Conservation (phyloP, 202 grass and related monocot genomes). For the Hordeum pubiflorum region DNA sequence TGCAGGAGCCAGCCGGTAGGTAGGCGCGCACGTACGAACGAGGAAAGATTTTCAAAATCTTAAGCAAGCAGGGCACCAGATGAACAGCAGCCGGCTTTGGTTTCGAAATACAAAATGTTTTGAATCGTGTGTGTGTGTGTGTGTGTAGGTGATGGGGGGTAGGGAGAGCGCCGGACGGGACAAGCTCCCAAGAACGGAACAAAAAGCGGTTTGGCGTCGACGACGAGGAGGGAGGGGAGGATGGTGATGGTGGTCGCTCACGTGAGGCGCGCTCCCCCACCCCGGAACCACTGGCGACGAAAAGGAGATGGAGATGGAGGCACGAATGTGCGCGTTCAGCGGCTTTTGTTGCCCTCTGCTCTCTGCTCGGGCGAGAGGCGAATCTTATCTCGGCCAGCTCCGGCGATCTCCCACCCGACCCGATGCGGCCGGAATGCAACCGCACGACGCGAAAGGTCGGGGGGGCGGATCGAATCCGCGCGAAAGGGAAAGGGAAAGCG, state of each 20-base stretch:
- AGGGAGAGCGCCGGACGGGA: not conserved
- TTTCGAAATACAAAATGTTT: slow-evolving; percentile 4
- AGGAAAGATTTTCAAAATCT: not conserved
- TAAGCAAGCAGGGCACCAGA: not conserved
- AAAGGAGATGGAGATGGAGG: not conserved
- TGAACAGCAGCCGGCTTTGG: not conserved
- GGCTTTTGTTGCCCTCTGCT: not conserved
- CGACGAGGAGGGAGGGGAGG: not conserved
- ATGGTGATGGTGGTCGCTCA: slow-evolving; percentile 11
- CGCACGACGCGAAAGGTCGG: slow-evolving; percentile 24
- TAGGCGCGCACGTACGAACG: not conserved
- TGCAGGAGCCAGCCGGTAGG: not conserved
- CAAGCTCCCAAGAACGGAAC: slow-evolving; percentile 22
- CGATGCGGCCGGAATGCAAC: not conserved
- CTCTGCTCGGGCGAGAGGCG: not conserved
- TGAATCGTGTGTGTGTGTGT: not conserved
- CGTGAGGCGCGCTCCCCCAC: slow-evolving; percentile 32
- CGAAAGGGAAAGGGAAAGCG: slow-evolving; percentile 28
- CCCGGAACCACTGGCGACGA: not conserved
- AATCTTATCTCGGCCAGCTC: not conserved
- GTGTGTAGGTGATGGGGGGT: not conserved
- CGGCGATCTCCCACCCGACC: not conserved
- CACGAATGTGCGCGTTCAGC: not conserved
- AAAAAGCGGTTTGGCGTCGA: slow-evolving; percentile 27
- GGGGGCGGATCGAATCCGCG: not conserved